Percentiles rank a stretch among this genome's conserved stretches.
These are phyloP conservation scores for Phylloporus rhodoxanthus DNA, from an alignment of 768 basidiomycete genomes.

Conservation along the genomic window DNA sequence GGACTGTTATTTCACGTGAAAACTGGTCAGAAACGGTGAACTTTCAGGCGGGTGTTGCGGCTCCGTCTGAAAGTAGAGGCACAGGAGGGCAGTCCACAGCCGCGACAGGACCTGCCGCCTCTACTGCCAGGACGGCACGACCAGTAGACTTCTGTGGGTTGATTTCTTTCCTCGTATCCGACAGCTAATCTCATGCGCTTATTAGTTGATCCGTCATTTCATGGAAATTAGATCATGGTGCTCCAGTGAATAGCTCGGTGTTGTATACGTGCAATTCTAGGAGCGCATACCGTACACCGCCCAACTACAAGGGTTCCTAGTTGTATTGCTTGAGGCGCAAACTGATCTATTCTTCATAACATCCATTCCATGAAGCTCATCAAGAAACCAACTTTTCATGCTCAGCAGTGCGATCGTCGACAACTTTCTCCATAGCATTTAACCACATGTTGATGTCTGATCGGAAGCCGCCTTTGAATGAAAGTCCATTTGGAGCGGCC, in stretches of 20 bases:
- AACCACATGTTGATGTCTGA: conserved; percentile 67
- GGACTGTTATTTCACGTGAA: conserved; percentile 36
- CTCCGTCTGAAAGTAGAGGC: neutral
- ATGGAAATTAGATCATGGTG: conserved; percentile 7
- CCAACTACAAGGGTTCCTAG: neutral
- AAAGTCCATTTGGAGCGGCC: conserved; percentile 2
- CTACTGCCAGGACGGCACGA: neutral
- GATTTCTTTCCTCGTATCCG: neutral
- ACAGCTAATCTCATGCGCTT: conserved; percentile 1
- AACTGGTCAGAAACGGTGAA: conserved; percentile 49
- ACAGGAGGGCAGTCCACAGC: neutral
- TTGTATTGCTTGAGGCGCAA: neutral
- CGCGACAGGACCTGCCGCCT: conserved; percentile 6
- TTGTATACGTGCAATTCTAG: conserved; percentile 5
- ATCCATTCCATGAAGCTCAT: neutral
- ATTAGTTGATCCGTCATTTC: conserved; percentile 23
- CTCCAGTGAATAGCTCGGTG: neutral
- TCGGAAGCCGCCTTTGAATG: conserved; percentile 6
- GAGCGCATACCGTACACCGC: neutral
- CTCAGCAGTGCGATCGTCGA: conserved; percentile 52
- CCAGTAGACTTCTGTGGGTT: conserved; percentile 21
- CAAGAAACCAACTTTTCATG: conserved; percentile 38
- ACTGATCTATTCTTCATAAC: neutral
- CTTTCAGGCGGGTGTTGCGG: conserved; percentile 28
- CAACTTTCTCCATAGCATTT: conserved; percentile 75